These are phyloP conservation scores for Circinella umbellata DNA, from an alignment of 371 early-diverging fungal genomes.

Conservation along the genomic window DNA sequence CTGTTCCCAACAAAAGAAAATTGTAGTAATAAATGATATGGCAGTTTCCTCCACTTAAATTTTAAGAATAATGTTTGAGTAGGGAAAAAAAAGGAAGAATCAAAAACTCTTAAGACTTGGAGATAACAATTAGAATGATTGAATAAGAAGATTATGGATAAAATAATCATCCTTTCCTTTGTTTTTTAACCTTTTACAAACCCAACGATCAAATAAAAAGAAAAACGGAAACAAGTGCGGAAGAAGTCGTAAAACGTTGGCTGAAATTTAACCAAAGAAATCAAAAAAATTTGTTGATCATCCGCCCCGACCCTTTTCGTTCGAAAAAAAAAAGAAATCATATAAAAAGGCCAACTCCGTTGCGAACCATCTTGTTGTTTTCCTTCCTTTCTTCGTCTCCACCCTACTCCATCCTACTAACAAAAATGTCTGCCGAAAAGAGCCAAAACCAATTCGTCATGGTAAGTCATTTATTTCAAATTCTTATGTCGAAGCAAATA, in stretches of 20 bases:
- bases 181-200: neutral
- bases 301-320: neutral
- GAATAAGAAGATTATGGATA: neutral
- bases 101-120: no score
- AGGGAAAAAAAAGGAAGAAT: no score
- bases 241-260: conserved; percentile 11
- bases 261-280: conserved; percentile 10
- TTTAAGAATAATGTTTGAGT: no score
- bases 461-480: conserved; percentile 36
- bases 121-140: no score
- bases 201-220: neutral
- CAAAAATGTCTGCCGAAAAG: conserved; percentile 35
- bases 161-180: neutral
- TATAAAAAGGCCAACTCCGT: neutral
- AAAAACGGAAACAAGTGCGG: neutral
- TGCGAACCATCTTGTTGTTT: conserved; percentile 6
- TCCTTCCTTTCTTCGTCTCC: conserved; percentile 23
- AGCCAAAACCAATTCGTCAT: conserved; percentile 50
- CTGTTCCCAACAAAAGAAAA: no score
- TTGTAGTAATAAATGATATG: no score
- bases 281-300: conserved; percentile 4
- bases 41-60: no score
- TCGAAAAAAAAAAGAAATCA: neutral
- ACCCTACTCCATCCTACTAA: conserved; percentile 19
- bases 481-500: no score